Base-by-base conservation (phyloP, 441 rosid genomes). In the Kokia cookei region DNA sequence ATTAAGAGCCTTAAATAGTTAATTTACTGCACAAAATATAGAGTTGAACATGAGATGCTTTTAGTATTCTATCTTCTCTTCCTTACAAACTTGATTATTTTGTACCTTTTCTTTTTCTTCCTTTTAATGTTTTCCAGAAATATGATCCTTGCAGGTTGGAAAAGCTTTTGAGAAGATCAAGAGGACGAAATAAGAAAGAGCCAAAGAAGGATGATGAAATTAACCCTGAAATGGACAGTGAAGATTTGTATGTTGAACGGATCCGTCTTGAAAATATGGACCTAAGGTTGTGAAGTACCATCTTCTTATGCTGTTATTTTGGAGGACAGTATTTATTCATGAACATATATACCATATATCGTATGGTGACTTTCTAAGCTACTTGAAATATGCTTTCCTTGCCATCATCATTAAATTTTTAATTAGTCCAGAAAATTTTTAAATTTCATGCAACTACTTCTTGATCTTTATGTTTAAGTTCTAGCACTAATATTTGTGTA, bases 231-330 rank as follows among this genome's bases (percentile, higher is more conserved):
- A 80, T 77, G 68, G 89, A 84, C 61, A 82, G 80, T 47, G 87
- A 88, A 3, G 89, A 89, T 73, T 22, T 91, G 24, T 79, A n/a
- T 71, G 97, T 95, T 63, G 97, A 93, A 81, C 90, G 98, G 26
- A 87, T 90, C 55, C 97, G 95, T 66, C 87, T 95, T 65, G 99
- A 95, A 78, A 95, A 90, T 77, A 85, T 93, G 89, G 89, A 84
- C 74, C 71, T 93, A 77, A 91, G 98, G 99, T 92, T 79, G 65
- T 74, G 42, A n/a, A 29, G 60, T 76, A 2, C 55, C 40, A 2
- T 47, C 57, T 47, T 66, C 53, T 48, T 11, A 24, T 26, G 50
- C 22, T 48, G 53, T 48, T 48, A 13, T 11, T 48, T 48, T 48
- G 17, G 6, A 48, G 50, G 7, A 66, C 5, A 7, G 42, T 66